Base-by-base conservation (phyloP, 1,284 basidiomycete genomes). In the Trichosporon sp. region DNA sequence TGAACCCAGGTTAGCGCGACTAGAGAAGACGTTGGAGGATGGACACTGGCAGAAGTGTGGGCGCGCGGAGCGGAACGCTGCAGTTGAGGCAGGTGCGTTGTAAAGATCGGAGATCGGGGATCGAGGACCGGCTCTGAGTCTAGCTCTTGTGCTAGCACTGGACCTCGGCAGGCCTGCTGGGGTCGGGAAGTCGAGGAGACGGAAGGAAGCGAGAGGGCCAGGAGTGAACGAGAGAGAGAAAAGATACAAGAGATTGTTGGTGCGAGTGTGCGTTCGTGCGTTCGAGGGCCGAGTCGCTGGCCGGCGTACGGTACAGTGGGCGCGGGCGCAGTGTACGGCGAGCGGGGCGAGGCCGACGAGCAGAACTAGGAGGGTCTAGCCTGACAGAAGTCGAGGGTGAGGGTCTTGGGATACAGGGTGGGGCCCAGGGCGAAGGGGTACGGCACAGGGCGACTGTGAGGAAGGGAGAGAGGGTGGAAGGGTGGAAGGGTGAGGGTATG, bases 221-320 rank as follows among this genome's bases (percentile, higher is more conserved):
- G 31, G 59, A 63, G 59, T n/a, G 59, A 35, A 19, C n/a, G 70
- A 63, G 40, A 51, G 43, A 12, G 32, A 51, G 46, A 11, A 66
- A 46, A 37, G 40, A 61, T 11, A 38, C 26, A 56, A 64, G 26
- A 32, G 35, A 32, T 31, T 61, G 56, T 35, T 31, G 26, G 56
- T 61, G 56, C 31, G 56, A 31, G 56, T 98, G 31, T 32, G 56
- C 31, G 56, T 61, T 31, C 56, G 56, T 35, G 56, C 56, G 56
- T 54, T 54, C 19, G 11, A 54, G 51, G 19, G 19, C 51, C 43
- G 16, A 14, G 43, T 46, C 16, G 43, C 43, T n/a, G 43, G 43
- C 43, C 43, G 43, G 7, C 4, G 16, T n/a, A 46, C 43, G 11
- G 43, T 46, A 46, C 43, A 46, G 43, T 46, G 43, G 51, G 19